Conservation (phyloP, 768 basidiomycete genomes). For the Tubosaeta sp. region DNA sequence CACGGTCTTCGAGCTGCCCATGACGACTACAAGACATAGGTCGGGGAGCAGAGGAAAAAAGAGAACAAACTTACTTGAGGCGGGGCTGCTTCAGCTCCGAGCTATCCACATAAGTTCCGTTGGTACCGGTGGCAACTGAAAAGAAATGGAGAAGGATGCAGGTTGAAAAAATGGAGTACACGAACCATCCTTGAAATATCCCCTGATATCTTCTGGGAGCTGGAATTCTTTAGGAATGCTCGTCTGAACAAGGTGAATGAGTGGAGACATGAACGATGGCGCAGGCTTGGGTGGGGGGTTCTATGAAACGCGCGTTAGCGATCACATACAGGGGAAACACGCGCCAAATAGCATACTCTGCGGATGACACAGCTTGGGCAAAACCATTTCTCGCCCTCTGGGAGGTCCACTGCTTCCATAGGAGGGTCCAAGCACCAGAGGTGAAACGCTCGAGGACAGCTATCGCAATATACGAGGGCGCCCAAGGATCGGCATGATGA, state of each 20-base stretch:
- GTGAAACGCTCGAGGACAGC: conserved; percentile 94
- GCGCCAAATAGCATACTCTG: conserved; percentile 46
- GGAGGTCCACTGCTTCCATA: conserved; percentile 81
- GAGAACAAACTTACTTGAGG: conserved; percentile 61
- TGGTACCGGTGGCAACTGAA: conserved; percentile 71
- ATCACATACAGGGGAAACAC: background rate
- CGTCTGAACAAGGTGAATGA: conserved; percentile 65
- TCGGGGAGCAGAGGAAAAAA: background rate
- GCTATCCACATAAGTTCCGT: conserved; percentile 80
- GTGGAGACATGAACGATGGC: conserved; percentile 63
- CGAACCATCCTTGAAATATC: conserved; percentile 84
- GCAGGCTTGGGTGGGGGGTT: conserved; percentile 62
- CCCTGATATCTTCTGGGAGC: conserved; percentile 79
- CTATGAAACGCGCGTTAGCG: conserved; percentile 35
- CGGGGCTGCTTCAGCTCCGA: conserved; percentile 74
- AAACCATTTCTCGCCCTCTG: conserved; percentile 75
- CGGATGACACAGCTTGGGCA: conserved; percentile 67
- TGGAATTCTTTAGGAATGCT: conserved; percentile 78
- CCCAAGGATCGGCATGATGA: conserved; percentile 80
- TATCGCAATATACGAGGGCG: conserved; percentile 92
- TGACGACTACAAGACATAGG: conserved; percentile 53
- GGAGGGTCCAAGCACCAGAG: conserved; percentile 97
- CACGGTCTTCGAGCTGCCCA: conserved; percentile 88
- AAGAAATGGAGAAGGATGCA: conserved; percentile 14
- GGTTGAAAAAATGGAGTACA: conserved; percentile 11